Evolutionary conservation across 2,329 filamentous ascomycete species (phyloP).

Genomic region (Trichoderma koningii): DNA sequence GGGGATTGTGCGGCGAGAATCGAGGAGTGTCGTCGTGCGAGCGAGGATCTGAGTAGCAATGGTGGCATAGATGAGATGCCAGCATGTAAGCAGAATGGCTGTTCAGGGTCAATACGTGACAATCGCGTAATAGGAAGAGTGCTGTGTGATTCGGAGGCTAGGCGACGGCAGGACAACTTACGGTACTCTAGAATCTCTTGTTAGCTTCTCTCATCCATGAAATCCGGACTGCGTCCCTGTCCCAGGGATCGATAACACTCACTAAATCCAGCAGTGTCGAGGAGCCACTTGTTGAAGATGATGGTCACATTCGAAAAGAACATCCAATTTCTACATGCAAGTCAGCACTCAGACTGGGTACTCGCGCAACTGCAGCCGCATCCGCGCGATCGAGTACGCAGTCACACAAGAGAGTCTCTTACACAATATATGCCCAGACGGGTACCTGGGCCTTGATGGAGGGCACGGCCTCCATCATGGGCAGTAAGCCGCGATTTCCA

Average conservation of each 20-base stretch:
- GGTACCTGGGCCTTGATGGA: background rate
- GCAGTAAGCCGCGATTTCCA: slow-evolving; percentile 6
- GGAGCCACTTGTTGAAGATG: slow-evolving; percentile 89
- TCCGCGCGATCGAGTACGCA: background rate
- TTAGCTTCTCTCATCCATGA: slow-evolving; percentile 6
- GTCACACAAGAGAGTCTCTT: background rate
- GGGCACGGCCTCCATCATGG: slow-evolving; percentile 15
- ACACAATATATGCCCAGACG: slow-evolving; percentile 24
- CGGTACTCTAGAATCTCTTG: slow-evolving; percentile 30
- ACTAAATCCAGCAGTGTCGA: slow-evolving; percentile 75
- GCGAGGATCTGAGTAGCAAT: slow-evolving; percentile 67
- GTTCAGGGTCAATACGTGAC: background rate
- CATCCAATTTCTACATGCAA: slow-evolving; percentile 66
- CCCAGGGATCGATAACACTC: slow-evolving; percentile 42
- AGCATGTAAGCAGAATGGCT: slow-evolving; percentile 65
- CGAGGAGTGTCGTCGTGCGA: slow-evolving; percentile 63
- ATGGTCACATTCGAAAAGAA: slow-evolving; percentile 82
- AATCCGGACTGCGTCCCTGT: background rate
- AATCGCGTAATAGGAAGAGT: background rate
- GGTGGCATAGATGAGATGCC: slow-evolving; percentile 68
- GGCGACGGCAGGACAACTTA: slow-evolving; percentile 26
- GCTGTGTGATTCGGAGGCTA: background rate
- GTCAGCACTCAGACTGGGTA: background rate
- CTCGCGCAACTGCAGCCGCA: background rate
- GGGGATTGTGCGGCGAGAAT: slow-evolving; percentile 62